phyloP scores from a whole-genome alignment of 495 filamentous ascomycete species.

The Aspergillus avenaceus region DNA sequence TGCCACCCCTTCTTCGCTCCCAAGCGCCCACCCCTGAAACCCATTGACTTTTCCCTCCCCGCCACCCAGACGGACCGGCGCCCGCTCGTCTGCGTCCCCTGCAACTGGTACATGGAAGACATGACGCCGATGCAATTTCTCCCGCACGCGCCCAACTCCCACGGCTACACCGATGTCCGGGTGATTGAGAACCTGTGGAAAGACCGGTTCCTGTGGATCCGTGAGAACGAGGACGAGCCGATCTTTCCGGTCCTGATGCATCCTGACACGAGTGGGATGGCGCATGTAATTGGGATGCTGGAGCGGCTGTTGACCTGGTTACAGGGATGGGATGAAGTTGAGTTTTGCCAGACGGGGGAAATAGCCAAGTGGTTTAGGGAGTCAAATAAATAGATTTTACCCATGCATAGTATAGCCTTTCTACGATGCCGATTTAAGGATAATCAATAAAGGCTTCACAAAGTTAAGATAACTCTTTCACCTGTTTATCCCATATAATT shows the following conservation, averaged over 20 bases:
- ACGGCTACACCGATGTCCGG: conserved; percentile 49
- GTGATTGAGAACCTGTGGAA: conserved; percentile 53
- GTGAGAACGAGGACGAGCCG: conserved; percentile 31
- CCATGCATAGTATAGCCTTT: too few relatives aligned
- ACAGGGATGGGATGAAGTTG: conserved; percentile 45
- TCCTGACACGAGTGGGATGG: conserved; percentile 60
- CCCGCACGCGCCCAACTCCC: conserved; percentile 45
- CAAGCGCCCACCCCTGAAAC: conserved; percentile 38
- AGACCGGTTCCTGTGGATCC: conserved; percentile 45
- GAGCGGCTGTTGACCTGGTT: conserved; percentile 53
- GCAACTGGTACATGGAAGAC: conserved; percentile 56
- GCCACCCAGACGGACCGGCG: conserved; percentile 29
- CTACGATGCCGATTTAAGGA: not conserved
- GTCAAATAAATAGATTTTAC: too few relatives aligned
- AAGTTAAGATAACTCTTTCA: too few relatives aligned
- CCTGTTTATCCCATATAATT: too few relatives aligned
- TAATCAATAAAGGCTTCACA: too few relatives aligned
- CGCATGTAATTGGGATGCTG: conserved; percentile 58
- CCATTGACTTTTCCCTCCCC: conserved; percentile 47
- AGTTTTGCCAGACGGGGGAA: conserved; percentile 24
- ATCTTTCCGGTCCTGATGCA: conserved; percentile 52
- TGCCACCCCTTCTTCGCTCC: conserved; percentile 51
- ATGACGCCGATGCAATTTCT: conserved; percentile 54
- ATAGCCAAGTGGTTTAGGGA: conserved; percentile 8
- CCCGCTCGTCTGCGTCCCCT: conserved; percentile 49